Evolutionary conservation across 345 rosid genomes (phyloP), one percentile per base, ranked within the genome.

Genomic region (Citrus sp.): DNA sequence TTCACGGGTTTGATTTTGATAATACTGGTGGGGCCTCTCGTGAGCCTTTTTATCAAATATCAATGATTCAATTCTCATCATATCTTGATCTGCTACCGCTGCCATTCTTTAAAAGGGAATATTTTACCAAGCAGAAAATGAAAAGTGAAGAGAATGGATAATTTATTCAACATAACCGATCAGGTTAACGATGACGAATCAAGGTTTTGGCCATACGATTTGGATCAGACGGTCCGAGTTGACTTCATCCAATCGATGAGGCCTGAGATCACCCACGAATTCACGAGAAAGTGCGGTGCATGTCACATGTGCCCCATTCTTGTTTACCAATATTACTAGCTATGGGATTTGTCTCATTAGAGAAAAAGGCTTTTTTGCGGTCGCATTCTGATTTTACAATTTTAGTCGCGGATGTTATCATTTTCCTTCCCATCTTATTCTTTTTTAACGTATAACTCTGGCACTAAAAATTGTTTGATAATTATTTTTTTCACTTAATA

Each of bases 1-100:
- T 14, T 86, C 88, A 83, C 88, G 87, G 87, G 86, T 73, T 51
- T 6, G 49, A 18, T 7, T 73, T 58, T 6, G 38, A 22, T 7
- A 30, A 21, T 30, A 67, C 46, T 12, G 49, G 42, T 56, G 74
- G 76, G 75, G 35, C 54, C 68, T 30, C 18, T 1, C 16, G 1
- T 1, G 51, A 46, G 18, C 51, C 16, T 46, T 46, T 46, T 13
- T 13, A 13, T 13, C 51, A 13, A 13, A 12, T 13, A 3, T 46
- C 51, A 13, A 13, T 46, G 18, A 46, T 46, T 46, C 51, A 46
- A 46, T 46, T 9, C 13, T 4, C 60, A 21, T 51, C 30, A 9
- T 21, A 27, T 65, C 42, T 10, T 51, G 51, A 42, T 42, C 51
- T 42, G 4, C 51, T 1, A 3, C 16, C 0, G 16, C 51, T 42